These are phyloP conservation scores for Eutrema salsugineum DNA, from an alignment of 441 rosid genomes.

Conservation along the genomic window DNA sequence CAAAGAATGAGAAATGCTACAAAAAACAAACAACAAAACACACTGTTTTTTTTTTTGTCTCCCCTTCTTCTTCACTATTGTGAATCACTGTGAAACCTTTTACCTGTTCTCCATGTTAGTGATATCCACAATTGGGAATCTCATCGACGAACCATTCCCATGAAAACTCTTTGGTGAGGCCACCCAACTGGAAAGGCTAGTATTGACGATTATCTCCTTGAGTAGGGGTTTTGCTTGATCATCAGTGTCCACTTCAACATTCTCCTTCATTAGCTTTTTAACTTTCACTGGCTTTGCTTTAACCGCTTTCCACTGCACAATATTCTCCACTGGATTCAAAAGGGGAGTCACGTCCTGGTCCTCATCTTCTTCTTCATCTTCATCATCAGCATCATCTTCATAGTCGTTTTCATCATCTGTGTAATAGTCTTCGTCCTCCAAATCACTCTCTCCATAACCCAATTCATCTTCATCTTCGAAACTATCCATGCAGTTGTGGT, in stretches of 20 bases:
- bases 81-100: background rate
- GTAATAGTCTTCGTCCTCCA: constrained; percentile 46
- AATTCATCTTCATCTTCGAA: constrained; percentile 50
- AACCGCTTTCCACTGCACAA: constrained; percentile 55
- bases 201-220: constrained; percentile 40
- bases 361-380: constrained; percentile 38
- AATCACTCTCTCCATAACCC: constrained; percentile 50
- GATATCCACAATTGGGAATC: constrained; percentile 39
- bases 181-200: constrained; percentile 58
- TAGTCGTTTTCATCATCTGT: constrained; percentile 33
- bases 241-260: constrained; percentile 1
- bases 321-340: constrained; percentile 56
- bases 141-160: constrained; percentile 25
- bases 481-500: constrained; percentile 49
- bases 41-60: background rate
- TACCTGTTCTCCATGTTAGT: constrained; percentile 37
- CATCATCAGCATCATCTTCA: constrained; percentile 32
- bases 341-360: constrained; percentile 41
- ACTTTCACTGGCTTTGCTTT: constrained; percentile 42
- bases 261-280: constrained; percentile 43
- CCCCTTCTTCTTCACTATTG: background rate
- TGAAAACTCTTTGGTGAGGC: constrained; percentile 27
- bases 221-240: constrained; percentile 33
- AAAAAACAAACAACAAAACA: constrained; percentile 20
- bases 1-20: constrained; percentile 24